Percentiles rank a stretch among this genome's conserved stretches.
Conservation (phyloP, 257 asterid genomes). For the Plantago ovata region DNA sequence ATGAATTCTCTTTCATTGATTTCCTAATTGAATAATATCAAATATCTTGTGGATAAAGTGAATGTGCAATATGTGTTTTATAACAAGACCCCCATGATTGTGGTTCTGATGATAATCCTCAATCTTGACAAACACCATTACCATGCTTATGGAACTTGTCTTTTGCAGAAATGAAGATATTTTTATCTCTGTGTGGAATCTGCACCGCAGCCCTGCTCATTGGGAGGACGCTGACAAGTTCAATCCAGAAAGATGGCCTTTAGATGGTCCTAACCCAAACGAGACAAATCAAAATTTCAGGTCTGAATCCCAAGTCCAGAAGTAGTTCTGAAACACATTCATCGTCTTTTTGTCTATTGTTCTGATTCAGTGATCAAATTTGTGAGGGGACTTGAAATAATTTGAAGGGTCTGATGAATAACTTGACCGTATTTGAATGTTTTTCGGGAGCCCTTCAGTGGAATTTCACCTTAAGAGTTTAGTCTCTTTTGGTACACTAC, state of each 20-base stretch:
- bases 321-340: slow-evolving; percentile 12
- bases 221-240: slow-evolving; percentile 93
- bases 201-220: slow-evolving; percentile 71
- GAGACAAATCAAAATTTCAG: slow-evolving; percentile 97
- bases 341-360: not conserved
- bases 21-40: slow-evolving; percentile 1
- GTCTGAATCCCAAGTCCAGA: slow-evolving; percentile 27
- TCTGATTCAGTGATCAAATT: slow-evolving; percentile 4
- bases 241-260: slow-evolving; percentile 95
- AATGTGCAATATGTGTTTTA: not conserved
- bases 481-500: not conserved
- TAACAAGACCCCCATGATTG: not conserved
- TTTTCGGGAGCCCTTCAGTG: too few relatives aligned
- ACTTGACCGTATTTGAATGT: too few relatives aligned
- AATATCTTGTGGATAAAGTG: not conserved
- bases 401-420: too few relatives aligned
- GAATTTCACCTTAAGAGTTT: too few relatives aligned
- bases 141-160: slow-evolving; percentile 5
- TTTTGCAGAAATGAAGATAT: slow-evolving; percentile 79
- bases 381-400: not conserved
- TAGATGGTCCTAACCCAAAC: slow-evolving; percentile 94
- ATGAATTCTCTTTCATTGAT: not conserved
- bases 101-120: not conserved
- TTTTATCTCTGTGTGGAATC: slow-evolving; percentile 94
- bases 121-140: slow-evolving; percentile 9